phyloP scores from a whole-genome alignment of 2,329 filamentous ascomycete species.

The Hypoxylon sp. region DNA sequence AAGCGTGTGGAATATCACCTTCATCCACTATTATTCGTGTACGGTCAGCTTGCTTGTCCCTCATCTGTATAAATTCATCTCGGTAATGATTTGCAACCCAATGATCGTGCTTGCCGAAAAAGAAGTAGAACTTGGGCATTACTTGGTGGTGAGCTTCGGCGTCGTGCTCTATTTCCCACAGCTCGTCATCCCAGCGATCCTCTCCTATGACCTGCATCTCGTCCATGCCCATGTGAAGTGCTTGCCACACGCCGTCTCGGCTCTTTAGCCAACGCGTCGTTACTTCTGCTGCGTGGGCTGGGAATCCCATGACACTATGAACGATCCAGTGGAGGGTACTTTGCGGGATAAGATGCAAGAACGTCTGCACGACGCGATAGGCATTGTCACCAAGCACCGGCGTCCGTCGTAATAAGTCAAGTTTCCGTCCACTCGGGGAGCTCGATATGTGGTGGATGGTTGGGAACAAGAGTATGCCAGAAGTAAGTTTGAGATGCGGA shows the following conservation, averaged over 20 bases:
- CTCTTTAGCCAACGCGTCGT: constrained; percentile 69
- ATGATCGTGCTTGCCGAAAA: constrained; percentile 71
- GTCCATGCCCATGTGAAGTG: constrained; percentile 69
- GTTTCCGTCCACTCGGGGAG: constrained; percentile 70
- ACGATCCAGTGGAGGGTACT: constrained; percentile 60
- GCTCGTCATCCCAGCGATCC: constrained; percentile 69
- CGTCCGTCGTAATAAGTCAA: constrained; percentile 59
- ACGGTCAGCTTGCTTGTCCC: constrained; percentile 54
- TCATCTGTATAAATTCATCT: constrained; percentile 66
- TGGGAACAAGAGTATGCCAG: constrained; percentile 78
- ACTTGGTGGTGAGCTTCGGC: constrained; percentile 44
- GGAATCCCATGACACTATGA: constrained; percentile 61
- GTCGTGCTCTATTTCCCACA: constrained; percentile 65
- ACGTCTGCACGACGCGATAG: constrained; percentile 57
- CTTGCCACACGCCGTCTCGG: constrained; percentile 70
- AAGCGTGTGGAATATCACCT: constrained; percentile 69
- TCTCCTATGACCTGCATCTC: constrained; percentile 72
- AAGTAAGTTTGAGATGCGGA: constrained; percentile 59
- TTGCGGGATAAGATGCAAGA: constrained; percentile 60
- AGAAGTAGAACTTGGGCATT: constrained; percentile 67
- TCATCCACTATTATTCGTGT: constrained; percentile 68
- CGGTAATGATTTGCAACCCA: constrained; percentile 71
- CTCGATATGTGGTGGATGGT: constrained; percentile 78
- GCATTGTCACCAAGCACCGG: constrained; percentile 59
- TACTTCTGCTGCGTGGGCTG: constrained; percentile 61